Evolutionary conservation across 176 grass and related monocot species (phyloP).

Genomic region (Carex littledalei): DNA sequence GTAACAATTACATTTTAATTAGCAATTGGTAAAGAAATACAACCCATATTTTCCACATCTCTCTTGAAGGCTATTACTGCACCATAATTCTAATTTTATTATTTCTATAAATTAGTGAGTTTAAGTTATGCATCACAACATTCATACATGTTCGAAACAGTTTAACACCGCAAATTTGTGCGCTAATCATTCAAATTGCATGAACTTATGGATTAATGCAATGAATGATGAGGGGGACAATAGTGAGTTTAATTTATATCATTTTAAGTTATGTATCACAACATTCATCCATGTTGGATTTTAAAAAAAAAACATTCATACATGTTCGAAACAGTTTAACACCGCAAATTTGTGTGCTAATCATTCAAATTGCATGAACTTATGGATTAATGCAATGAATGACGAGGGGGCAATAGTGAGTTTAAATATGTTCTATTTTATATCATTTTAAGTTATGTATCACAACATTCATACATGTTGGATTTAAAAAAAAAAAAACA

Average conservation of each 20-base stretch:
- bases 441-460: neutral
- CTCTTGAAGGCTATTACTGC: neutral
- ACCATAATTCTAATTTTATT: neutral
- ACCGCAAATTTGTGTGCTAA: neutral
- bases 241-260: neutral
- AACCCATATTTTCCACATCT: neutral
- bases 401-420: neutral
- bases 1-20: neutral
- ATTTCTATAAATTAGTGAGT: neutral
- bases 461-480: no score
- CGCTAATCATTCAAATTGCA: neutral
- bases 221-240: neutral
- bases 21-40: neutral
- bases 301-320: no score
- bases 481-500: no score
- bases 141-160: no score
- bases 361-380: neutral
- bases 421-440: neutral
- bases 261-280: neutral
- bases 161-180: neutral
- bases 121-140: neutral
- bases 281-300: no score
- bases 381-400: neutral
- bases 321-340: no score
- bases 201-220: neutral